These are phyloP conservation scores for Centaurea solstitialis DNA, from an alignment of 129 eudicot species.

Conservation along the genomic window DNA sequence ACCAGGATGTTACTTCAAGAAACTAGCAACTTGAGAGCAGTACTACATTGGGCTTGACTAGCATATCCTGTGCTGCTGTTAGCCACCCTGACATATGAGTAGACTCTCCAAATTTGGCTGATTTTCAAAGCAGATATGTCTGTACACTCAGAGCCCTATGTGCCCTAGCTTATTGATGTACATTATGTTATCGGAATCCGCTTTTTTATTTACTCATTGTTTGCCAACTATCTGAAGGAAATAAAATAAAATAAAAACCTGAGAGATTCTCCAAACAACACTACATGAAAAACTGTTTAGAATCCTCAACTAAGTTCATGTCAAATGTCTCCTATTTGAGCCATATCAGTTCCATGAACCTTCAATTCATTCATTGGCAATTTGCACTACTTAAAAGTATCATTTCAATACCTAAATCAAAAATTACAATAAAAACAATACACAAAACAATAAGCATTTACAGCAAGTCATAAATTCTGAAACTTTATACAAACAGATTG, in stretches of 20 bases:
- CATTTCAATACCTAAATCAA: conserved; percentile 5
- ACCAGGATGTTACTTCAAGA: conserved; percentile 19
- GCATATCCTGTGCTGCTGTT: background rate
- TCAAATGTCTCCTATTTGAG: conserved; percentile 1
- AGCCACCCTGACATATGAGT: background rate
- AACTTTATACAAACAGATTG: background rate
- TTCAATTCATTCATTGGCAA: background rate
- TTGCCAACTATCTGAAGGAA: background rate
- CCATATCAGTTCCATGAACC: background rate
- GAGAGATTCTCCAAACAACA: background rate
- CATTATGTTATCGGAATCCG: background rate
- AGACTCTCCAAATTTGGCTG: background rate
- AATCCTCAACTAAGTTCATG: conserved; percentile 13
- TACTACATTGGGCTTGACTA: conserved; percentile 1
- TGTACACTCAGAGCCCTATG: background rate
- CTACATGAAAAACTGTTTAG: background rate
- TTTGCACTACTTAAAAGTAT: background rate
- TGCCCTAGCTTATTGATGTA: background rate
- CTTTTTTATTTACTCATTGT: background rate
- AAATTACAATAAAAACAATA: background rate
- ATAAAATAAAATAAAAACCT: background rate
- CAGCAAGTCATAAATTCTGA: background rate
- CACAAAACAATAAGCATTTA: conserved; percentile 6
- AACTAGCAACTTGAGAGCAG: conserved; percentile 12
- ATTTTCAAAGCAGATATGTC: background rate